These are phyloP conservation scores for Sclerotinia borealis DNA, from an alignment of 2,329 filamentous ascomycete species.

Conservation along the genomic window DNA sequence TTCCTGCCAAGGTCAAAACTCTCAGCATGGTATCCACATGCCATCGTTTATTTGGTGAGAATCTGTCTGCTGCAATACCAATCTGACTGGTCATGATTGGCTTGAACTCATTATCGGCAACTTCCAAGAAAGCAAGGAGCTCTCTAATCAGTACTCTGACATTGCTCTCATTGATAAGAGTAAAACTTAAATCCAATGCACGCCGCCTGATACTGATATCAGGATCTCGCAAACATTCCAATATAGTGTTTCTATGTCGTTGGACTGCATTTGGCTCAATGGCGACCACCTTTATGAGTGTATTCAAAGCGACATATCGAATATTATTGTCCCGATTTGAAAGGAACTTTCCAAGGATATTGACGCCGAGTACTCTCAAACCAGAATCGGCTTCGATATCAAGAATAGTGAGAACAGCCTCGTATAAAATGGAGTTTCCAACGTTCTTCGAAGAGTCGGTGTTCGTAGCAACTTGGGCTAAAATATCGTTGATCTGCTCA, in stretches of 20 bases:
- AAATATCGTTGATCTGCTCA: conserved; percentile 97
- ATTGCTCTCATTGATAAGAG: conserved; percentile 94
- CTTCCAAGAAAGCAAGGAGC: conserved; percentile 88
- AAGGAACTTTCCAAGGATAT: conserved; percentile 96
- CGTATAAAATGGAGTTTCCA: conserved; percentile 95
- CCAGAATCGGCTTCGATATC: conserved; percentile 98
- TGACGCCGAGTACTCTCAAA: conserved; percentile 87
- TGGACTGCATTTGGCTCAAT: conserved; percentile 98
- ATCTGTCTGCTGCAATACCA: conserved; percentile 91
- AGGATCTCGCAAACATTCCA: conserved; percentile 92
- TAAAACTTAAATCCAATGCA: conserved; percentile 96
- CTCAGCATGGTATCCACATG: conserved; percentile 97
- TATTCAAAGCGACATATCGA: conserved; percentile 95
- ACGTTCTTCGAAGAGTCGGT: conserved; percentile 98
- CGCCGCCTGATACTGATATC: conserved; percentile 96
- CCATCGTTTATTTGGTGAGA: conserved; percentile 95
- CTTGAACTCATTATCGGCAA: conserved; percentile 98
- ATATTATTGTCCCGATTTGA: conserved; percentile 99
- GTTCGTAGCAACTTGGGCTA: conserved; percentile 96
- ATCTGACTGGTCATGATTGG: conserved; percentile 98
- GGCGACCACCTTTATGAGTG: conserved; percentile 93
- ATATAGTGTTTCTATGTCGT: conserved; percentile 91
- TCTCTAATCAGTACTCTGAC: conserved; percentile 91
- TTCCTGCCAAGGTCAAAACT: conserved; percentile 86
- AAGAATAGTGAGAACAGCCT: conserved; percentile 92